phyloP scores from a whole-genome alignment of 1,284 basidiomycete species.

The Cryptococcus sp. region DNA sequence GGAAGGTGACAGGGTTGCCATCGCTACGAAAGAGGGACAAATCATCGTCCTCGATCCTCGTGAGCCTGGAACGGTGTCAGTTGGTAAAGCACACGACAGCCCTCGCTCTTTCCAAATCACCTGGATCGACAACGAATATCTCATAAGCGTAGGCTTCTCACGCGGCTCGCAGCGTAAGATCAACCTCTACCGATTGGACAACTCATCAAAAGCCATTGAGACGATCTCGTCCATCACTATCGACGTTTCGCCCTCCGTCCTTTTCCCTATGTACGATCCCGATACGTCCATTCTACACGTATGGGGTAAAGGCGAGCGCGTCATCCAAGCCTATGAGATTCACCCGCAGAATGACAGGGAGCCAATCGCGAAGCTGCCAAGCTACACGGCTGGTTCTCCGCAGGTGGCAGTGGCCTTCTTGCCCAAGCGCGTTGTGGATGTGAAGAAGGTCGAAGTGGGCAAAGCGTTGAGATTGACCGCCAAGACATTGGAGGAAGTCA shows the following conservation, averaged over 20 bases:
- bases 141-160: slow-evolving; percentile 55
- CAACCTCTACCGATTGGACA: slow-evolving; percentile 45
- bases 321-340: slow-evolving; percentile 54
- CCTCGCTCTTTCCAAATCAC: slow-evolving; percentile 52
- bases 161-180: slow-evolving; percentile 54
- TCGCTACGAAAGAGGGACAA: slow-evolving; percentile 54
- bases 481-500: slow-evolving; percentile 53
- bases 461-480: slow-evolving; percentile 50
- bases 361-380: slow-evolving; percentile 47
- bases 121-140: slow-evolving; percentile 51
- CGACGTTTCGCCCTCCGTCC: slow-evolving; percentile 55
- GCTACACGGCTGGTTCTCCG: slow-evolving; percentile 47
- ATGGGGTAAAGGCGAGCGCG: slow-evolving; percentile 56
- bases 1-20: slow-evolving; percentile 48
- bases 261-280: slow-evolving; percentile 55
- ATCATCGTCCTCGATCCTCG: slow-evolving; percentile 54
- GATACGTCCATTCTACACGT: slow-evolving; percentile 55
- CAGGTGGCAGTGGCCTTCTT: slow-evolving; percentile 54
- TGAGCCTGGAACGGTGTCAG: slow-evolving; percentile 13
- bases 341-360: slow-evolving; percentile 31
- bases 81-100: slow-evolving; percentile 50
- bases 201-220: slow-evolving; percentile 16
- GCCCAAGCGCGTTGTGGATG: slow-evolving; percentile 52
- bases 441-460: slow-evolving; percentile 54
- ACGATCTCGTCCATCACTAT: slow-evolving; percentile 43